Evolutionary conservation across 768 basidiomycete genomes (phyloP), one percentile per base, ranked within the genome.

Genomic region (Trametes cinnabarina): DNA sequence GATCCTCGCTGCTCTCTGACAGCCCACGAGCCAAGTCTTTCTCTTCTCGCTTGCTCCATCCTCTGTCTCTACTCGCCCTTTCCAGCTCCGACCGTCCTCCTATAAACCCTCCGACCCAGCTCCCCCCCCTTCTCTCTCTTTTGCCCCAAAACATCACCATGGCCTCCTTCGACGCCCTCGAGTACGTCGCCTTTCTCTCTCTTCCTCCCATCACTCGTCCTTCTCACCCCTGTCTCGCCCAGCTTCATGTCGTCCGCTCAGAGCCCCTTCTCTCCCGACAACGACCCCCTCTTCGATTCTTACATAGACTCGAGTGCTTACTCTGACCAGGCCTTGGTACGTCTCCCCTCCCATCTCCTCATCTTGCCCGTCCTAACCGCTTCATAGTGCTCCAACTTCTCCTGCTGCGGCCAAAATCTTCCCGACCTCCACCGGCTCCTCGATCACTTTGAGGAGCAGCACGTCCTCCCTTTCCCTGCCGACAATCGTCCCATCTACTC

Each of bases 361-460:
- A 2, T 15, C 19, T 5, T 19, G n/a, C 4, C 25, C 37, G 6
- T 17, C 6, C 9, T 7, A 6, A 26, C 30, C 3, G 9, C 4
- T 47, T 10, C 19, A 19, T 54, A 76, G 74, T 78, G 76, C 58
- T 70, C 72, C 37, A 70, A 82, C 70, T 82, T 79, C 64, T 73
- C 72, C 30, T 82, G 82, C 62, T 82, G 82, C 62, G 77, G 76
- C 40, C 69, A 74, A 42, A 66, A 70, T 20, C 75, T 81, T 28
- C 63, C 74, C 5, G 78, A 80, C 68, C 70, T 82, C 37, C 82
- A 82, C 63, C 76, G 74, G 37, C 73, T 82, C 19, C 71, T 83
- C 51, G 77, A 79, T 61, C 83, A 83, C 59, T 79, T 79, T 48
- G 81, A 82, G 60, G 74, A 76, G 62, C 61, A 68, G 7, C 76